Evolutionary conservation across 2,329 filamentous ascomycete species (phyloP), one percentile per base, ranked within the genome.

Genomic region (Macrophomina tecta): DNA sequence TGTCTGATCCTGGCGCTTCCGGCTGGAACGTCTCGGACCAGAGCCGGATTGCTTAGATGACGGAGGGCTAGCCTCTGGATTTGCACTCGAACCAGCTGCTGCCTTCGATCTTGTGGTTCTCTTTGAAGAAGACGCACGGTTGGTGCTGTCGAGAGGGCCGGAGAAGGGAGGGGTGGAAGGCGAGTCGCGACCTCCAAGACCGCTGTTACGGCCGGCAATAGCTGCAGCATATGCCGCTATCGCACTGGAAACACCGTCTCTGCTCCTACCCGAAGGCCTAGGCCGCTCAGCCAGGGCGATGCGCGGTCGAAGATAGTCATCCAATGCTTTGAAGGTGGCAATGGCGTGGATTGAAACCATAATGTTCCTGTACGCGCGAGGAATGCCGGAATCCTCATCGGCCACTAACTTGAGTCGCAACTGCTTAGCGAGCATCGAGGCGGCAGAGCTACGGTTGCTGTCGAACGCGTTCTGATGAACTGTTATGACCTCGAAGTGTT

Each of bases 261-360:
- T 82, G 69, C 80, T 81, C 69, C 90, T 86, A 16, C 65, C 65
- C 36, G 86, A 83, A 9, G 82, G 83, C 51, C 89, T 85, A 12
- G 91, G 87, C 23, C 92, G 88, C 69, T 97, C 93, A 3, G 91
- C 89, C 14, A 95, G 78, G 73, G 85, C 93, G 68, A 99, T 97
- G 68, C 94, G 88, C 7, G 95, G 95, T 45, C 95, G 90, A 51
- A 99, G 84, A 77, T 98, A 99, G 76, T 99, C 95, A 75, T 98
- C 95, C 30, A 99, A 82, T 0, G 94, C 92, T 78, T 97, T 98
- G 83, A 99, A 98, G 0, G 94, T 98, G 2, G 95, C 94, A 74
- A 99, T 98, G 16, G 95, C 95, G 77, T 99, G 95, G 67, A 99
- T 99, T 0, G 93, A 97, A 0, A 99, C 95, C 91, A 97, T 97